A percentile compares a stretch with the other conserved stretches of the same genome.
phyloP scores from a whole-genome alignment of 1,139 yeast genomes.

The Saccharomyces hybrid region DNA sequence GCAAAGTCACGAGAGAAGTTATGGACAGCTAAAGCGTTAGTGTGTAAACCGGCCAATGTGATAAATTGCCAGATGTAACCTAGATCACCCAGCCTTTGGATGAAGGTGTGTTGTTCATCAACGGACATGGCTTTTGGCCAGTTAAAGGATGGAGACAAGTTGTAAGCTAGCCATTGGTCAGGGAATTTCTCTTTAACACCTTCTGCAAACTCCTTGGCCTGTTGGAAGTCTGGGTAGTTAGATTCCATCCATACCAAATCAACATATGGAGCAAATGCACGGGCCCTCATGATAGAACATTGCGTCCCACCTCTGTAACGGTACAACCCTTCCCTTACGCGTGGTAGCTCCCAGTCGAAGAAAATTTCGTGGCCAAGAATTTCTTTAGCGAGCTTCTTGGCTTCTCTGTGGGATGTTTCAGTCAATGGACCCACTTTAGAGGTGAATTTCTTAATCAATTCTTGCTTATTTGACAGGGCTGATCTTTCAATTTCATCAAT shows the following conservation, averaged over 20 bases:
- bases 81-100: conserved; percentile 74
- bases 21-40: conserved; percentile 89
- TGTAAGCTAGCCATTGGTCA: conserved; percentile 91
- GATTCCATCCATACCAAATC: conserved; percentile 99
- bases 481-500: conserved; percentile 63
- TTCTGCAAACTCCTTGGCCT: conserved; percentile 90
- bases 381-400: conserved; percentile 67
- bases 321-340: conserved; percentile 97
- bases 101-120: conserved; percentile 84
- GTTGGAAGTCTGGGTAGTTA: conserved; percentile 86
- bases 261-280: conserved; percentile 91
- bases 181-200: conserved; percentile 82
- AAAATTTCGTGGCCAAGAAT: conserved; percentile 75
- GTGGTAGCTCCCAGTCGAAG: conserved; percentile 94
- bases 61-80: conserved; percentile 98
- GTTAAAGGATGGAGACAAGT: conserved; percentile 94
- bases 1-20: conserved; percentile 75
- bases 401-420: conserved; percentile 70
- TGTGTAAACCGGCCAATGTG: conserved; percentile 94
- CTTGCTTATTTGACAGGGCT: conserved; percentile 53
- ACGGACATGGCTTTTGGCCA: conserved; percentile 93
- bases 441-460: conserved; percentile 58
- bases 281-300: conserved; percentile 96
- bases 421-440: conserved; percentile 68
- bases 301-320: conserved; percentile 94